These are phyloP conservation scores for Oryza australiensis DNA, from an alignment of 176 grass and related monocot genomes.

Conservation along the genomic window DNA sequence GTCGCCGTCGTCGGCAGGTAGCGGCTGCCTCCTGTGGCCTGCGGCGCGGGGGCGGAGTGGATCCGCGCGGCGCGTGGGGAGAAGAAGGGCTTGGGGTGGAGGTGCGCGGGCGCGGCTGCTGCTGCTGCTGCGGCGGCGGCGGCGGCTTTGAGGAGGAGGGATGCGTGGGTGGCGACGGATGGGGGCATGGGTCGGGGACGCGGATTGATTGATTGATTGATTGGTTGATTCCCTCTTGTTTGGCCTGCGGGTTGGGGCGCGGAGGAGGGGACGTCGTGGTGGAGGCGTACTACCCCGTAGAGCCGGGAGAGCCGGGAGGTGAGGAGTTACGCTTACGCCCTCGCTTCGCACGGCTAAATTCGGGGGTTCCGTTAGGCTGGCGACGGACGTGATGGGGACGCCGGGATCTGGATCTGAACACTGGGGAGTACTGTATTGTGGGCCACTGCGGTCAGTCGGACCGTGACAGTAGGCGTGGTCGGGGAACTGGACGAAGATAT, in stretches of 20 bases:
- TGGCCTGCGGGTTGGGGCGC: background rate
- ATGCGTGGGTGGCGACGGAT: slow-evolving; percentile 46
- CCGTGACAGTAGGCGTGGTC: background rate
- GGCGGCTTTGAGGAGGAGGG: slow-evolving; percentile 52
- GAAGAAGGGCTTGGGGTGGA: slow-evolving; percentile 43
- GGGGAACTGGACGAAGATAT: background rate
- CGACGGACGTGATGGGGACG: slow-evolving; percentile 20
- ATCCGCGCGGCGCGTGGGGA: slow-evolving; percentile 46
- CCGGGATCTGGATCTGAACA: slow-evolving; percentile 41
- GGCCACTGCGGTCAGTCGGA: background rate
- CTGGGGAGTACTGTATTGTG: background rate
- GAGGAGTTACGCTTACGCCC: background rate
- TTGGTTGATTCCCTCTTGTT: slow-evolving; percentile 32
- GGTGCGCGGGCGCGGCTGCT: slow-evolving; percentile 20
- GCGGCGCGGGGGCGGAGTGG: background rate
- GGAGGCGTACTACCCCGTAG: background rate
- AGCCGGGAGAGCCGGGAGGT: background rate
- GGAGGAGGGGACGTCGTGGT: background rate
- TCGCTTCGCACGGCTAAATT: slow-evolving; percentile 1
- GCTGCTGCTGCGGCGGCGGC: slow-evolving; percentile 40
- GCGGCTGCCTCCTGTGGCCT: background rate
- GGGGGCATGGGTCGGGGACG: slow-evolving; percentile 44
- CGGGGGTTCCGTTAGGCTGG: background rate
- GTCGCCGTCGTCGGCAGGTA: background rate
- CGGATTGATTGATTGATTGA: slow-evolving; percentile 17